Conservation (phyloP, 768 basidiomycete genomes). For the Boletus sp. region DNA sequence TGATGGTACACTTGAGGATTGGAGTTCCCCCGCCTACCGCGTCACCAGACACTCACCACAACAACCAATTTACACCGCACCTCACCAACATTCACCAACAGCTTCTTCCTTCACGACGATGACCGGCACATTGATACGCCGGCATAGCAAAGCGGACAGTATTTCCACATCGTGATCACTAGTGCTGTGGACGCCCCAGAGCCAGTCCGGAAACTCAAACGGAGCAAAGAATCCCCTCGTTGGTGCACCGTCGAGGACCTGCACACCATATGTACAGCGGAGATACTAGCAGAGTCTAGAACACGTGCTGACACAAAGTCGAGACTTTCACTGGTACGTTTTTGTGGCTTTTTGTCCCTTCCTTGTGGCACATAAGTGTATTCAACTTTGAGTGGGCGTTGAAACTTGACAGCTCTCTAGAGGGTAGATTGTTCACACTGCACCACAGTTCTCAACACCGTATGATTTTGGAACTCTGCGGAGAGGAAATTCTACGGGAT, state of each 20-base stretch:
- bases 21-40: too few species aligned
- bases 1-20: too few species aligned
- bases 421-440: background rate
- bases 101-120: conserved; percentile 39
- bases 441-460: conserved; percentile 79
- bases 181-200: conserved; percentile 20
- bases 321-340: conserved; percentile 85
- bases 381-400: conserved; percentile 90
- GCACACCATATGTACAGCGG: conserved; percentile 72
- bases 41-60: conserved; percentile 13
- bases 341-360: background rate
- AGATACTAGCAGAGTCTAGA: conserved; percentile 77
- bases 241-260: conserved; percentile 79
- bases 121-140: conserved; percentile 66
- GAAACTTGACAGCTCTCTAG: background rate
- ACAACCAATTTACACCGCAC: conserved; percentile 31
- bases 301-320: conserved; percentile 73
- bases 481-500: conserved; percentile 91
- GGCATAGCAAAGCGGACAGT: too few species aligned
- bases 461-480: conserved; percentile 95
- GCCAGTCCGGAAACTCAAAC: conserved; percentile 26
- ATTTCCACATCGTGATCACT: conserved; percentile 27
- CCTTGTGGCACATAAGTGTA: conserved; percentile 31
- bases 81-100: too few species aligned
- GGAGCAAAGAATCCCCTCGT: conserved; percentile 47